Evolutionary conservation across 495 filamentous ascomycete species (phyloP).

Genomic region (Mytilinidion resinicola): DNA sequence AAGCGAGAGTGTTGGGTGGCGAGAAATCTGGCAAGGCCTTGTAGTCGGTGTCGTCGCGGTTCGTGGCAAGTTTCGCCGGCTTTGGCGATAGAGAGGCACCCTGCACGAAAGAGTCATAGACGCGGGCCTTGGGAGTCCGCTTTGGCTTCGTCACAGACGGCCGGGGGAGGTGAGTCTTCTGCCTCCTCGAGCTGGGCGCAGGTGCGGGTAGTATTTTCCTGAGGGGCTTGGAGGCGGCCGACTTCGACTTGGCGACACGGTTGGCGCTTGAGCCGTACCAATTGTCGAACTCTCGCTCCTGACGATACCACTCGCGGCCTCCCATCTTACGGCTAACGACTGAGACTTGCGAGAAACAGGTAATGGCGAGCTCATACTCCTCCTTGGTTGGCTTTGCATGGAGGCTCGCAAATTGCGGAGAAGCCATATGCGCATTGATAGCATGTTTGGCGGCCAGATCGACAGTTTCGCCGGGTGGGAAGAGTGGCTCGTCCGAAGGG

Average conservation of each 20-base stretch:
- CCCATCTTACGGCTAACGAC: constrained; percentile 15
- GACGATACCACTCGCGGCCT: constrained; percentile 19
- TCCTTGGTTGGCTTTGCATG: constrained; percentile 21
- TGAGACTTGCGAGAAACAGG: constrained; percentile 18
- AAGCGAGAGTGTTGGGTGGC: constrained; percentile 63
- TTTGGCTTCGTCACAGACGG: constrained; percentile 19
- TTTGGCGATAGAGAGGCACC: constrained; percentile 27
- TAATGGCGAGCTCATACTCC: constrained; percentile 27
- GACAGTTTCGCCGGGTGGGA: constrained; percentile 12
- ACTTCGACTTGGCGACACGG: constrained; percentile 10
- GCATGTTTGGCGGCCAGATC: constrained; percentile 7
- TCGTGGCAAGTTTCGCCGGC: constrained; percentile 38
- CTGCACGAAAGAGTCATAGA: constrained; percentile 26
- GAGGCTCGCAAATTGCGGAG: constrained; percentile 11
- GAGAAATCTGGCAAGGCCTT: constrained; percentile 67
- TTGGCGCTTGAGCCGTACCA: constrained; percentile 16
- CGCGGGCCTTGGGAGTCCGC: constrained; percentile 21
- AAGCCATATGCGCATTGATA: constrained; percentile 26
- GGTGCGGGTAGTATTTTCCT: constrained; percentile 29
- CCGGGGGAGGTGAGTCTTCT: constrained; percentile 24
- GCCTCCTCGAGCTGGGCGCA: constrained; percentile 16
- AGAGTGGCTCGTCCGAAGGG: constrained; percentile 8
- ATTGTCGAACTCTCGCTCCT: constrained; percentile 23
- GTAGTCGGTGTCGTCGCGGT: constrained; percentile 84
- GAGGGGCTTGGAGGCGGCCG: not conserved